phyloP scores from a whole-genome alignment of 805 yeast species.

The Blastobotrys parvus region DNA sequence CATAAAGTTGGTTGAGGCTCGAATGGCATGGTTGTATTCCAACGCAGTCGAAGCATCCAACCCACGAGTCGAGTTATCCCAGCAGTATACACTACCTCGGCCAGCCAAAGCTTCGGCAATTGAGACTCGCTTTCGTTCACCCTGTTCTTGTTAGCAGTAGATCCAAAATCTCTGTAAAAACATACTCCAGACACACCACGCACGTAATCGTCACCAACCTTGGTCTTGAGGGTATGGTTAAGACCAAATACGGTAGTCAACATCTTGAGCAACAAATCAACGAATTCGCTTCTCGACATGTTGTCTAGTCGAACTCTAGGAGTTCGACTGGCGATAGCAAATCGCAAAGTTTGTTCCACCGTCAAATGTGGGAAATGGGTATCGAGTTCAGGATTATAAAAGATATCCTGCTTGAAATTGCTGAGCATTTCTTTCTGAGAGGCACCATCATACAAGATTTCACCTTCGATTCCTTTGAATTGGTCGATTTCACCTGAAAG shows the following conservation, averaged over 20 bases:
- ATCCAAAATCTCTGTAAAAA: too few species aligned
- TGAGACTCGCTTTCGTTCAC: conserved; percentile 79
- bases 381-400: conserved; percentile 43
- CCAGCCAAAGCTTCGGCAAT: conserved; percentile 68
- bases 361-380: conserved; percentile 71
- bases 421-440: conserved; percentile 51
- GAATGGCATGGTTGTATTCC: conserved; percentile 60
- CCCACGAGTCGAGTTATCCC: conserved; percentile 84
- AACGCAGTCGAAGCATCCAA: conserved; percentile 78
- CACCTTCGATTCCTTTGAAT: conserved; percentile 44
- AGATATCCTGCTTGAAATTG: conserved; percentile 42
- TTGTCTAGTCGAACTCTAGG: conserved; percentile 47
- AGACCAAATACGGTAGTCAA: conserved; percentile 51
- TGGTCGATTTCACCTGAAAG: conserved; percentile 49
- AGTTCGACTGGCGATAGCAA: conserved; percentile 62
- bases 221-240: conserved; percentile 49
- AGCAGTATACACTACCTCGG: conserved; percentile 56
- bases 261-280: conserved; percentile 39
- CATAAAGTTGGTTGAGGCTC: conserved; percentile 48
- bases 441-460: conserved; percentile 54
- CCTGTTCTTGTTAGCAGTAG: too few species aligned
- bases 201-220: conserved; percentile 53
- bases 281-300: conserved; percentile 40
- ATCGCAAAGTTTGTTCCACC: conserved; percentile 61
- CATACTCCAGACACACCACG: conserved; percentile 77